These are phyloP conservation scores for Trichophyton benhamiae DNA, from an alignment of 2,329 filamentous ascomycete genomes.

Conservation along the genomic window DNA sequence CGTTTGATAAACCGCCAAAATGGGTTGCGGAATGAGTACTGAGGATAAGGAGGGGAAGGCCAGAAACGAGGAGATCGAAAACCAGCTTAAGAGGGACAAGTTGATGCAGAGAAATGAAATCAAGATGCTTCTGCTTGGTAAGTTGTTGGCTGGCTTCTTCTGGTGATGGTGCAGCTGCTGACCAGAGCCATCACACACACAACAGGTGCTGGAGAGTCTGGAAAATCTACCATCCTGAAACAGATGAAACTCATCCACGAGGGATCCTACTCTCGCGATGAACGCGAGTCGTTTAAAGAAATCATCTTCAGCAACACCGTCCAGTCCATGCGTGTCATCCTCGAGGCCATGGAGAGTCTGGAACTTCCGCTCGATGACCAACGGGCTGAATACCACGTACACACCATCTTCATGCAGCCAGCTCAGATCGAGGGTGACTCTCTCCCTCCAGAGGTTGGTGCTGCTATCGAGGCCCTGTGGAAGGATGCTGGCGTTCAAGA, in stretches of 20 bases:
- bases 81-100: constrained; percentile 95
- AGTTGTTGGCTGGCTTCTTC: constrained; percentile 24
- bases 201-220: constrained; percentile 89
- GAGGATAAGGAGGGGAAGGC: constrained; percentile 99
- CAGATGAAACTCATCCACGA: constrained; percentile 99
- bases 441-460: constrained; percentile 84
- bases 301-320: constrained; percentile 63
- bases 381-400: constrained; percentile 90
- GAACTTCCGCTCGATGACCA: constrained; percentile 79
- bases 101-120: constrained; percentile 99
- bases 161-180: not conserved
- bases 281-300: constrained; percentile 58
- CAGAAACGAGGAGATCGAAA: constrained; percentile 99
- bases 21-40: constrained; percentile 99
- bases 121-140: constrained; percentile 98
- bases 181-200: constrained; percentile 6
- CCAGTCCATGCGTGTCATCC: constrained; percentile 57
- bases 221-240: constrained; percentile 88
- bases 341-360: constrained; percentile 56
- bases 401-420: constrained; percentile 98
- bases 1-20: constrained; percentile 45
- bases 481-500: constrained; percentile 85
- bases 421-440: constrained; percentile 93
- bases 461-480: constrained; percentile 85
- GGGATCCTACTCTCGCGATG: constrained; percentile 92